These are phyloP conservation scores for Mycena leptocephala DNA, from an alignment of 768 basidiomycete genomes.

Conservation along the genomic window DNA sequence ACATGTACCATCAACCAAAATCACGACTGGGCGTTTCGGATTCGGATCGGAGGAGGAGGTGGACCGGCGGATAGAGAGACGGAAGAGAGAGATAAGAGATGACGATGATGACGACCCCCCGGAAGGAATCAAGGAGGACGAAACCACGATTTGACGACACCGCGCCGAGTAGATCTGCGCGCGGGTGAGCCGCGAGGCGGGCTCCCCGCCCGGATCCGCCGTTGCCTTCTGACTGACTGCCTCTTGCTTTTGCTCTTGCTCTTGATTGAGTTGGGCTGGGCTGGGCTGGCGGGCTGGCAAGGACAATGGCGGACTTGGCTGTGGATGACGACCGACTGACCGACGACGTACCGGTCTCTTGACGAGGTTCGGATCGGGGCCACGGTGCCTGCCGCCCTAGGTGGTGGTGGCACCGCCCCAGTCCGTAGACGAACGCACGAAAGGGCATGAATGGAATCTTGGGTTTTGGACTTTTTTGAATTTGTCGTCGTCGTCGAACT, in stretches of 20 bases:
- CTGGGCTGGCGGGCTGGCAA: no score
- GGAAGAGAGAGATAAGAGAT: not conserved
- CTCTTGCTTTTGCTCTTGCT: no score
- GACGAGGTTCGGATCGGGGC: conserved; percentile 22
- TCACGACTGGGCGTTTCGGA: not conserved
- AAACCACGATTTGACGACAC: conserved; percentile 28
- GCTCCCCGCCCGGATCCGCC: conserved; percentile 14
- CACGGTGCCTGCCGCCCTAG: not conserved
- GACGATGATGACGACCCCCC: not conserved
- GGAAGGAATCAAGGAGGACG: conserved; percentile 8
- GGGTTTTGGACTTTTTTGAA: not conserved
- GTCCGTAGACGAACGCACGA: conserved; percentile 3
- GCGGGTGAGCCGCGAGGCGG: conserved; percentile 21
- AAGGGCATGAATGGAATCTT: conserved; percentile 13
- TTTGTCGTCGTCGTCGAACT: not conserved
- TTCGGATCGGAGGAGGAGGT: not conserved
- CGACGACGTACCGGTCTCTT: conserved; percentile 18
- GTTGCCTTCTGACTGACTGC: not conserved
- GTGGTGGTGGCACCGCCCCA: not conserved
- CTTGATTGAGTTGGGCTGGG: not conserved
- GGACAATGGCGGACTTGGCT: not conserved
- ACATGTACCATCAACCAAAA: conserved; percentile 28
- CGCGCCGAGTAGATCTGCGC: conserved; percentile 23
- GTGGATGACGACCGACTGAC: conserved; percentile 13
- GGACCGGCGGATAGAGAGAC: not conserved